Evolutionary conservation across 352 stramenopile genomes (phyloP), one percentile per base, ranked within the genome.

Genomic region (Phytophthora pluvialis): DNA sequence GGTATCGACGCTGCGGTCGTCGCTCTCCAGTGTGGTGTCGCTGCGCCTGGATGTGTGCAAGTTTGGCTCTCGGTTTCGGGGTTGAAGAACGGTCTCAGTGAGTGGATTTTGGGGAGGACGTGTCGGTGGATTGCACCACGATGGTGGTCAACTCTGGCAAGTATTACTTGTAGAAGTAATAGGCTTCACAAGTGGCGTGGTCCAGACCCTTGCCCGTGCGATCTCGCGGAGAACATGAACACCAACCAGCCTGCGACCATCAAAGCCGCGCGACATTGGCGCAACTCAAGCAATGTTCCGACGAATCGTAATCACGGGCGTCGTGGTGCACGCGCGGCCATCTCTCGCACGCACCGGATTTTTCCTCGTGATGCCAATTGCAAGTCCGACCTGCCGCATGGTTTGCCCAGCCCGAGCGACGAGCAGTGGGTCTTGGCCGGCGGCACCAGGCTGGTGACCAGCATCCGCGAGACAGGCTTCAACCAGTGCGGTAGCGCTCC

Each of bases 241-340:
- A 2, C 1, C 21, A 21, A 21, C 21, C 21, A 21, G 21, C 2
- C 21, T 21, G 64, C 52, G 13, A 63, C 16, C 3, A 35, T 70
- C 45, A 43, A 18, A 13, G 36, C 21, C 7, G 46, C 28, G 57
- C 58, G 51, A 64, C 56, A 35, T 51, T 47, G 7, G 46, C 38
- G 57, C 57, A 52, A 59, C 57, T 65, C 21, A 55, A 44, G 26
- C 31, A 25, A 57, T 70, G 55, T 45, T 70, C 62, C 62, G 62
- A 60, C 62, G 40, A 60, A 56, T 45, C 56, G 62, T 69, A 69
- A 69, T 69, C 60, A 54, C 11, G 5, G 5, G 35, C 9, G 3
- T 8, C 43, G 32, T 12, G 38, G 36, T 49, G 47, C 26, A 38
- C 38, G 57, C 32, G 40, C 8, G 7, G 45, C 56, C 56, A 67